These are phyloP conservation scores for Penicillium desertorum DNA, from an alignment of 495 filamentous ascomycete species.

Conservation along the genomic window DNA sequence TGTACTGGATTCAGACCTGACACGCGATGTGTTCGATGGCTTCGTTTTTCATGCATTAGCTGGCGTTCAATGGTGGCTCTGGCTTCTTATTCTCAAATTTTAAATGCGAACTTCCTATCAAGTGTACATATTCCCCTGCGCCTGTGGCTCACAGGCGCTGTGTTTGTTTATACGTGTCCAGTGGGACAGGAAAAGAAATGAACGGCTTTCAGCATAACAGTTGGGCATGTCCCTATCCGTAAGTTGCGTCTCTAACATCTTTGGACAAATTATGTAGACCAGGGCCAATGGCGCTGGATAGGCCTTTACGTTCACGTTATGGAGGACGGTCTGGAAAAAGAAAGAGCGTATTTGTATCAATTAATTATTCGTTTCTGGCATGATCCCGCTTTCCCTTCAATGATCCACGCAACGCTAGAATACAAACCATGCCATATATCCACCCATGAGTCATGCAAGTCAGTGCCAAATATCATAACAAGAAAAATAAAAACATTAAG, in stretches of 20 bases:
- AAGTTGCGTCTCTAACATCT: not conserved
- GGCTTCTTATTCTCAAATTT: conserved; percentile 14
- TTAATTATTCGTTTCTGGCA: conserved; percentile 7
- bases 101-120: conserved; percentile 18
- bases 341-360: conserved; percentile 1
- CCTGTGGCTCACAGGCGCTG: conserved; percentile 10
- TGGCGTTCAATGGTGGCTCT: conserved; percentile 28
- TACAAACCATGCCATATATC: conserved; percentile 16
- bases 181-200: conserved; percentile 6
- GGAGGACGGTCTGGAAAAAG: not conserved
- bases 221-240: not conserved
- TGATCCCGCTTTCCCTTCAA: not conserved
- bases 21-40: conserved; percentile 10
- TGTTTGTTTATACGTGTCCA: conserved; percentile 9
- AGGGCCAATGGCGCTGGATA: not conserved
- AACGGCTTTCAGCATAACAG: not conserved
- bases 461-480: conserved; percentile 16
- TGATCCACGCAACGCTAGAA: conserved; percentile 31
- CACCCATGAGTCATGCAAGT: conserved; percentile 16
- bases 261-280: not conserved
- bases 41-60: conserved; percentile 23
- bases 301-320: not conserved
- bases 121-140: conserved; percentile 26
- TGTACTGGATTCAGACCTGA: conserved; percentile 4
- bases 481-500: conserved; percentile 16